Percentiles rank a stretch among this genome's conserved stretches.
Conservation (phyloP, 2,329 filamentous ascomycete species). For the Emmonsiellopsis sp. region DNA sequence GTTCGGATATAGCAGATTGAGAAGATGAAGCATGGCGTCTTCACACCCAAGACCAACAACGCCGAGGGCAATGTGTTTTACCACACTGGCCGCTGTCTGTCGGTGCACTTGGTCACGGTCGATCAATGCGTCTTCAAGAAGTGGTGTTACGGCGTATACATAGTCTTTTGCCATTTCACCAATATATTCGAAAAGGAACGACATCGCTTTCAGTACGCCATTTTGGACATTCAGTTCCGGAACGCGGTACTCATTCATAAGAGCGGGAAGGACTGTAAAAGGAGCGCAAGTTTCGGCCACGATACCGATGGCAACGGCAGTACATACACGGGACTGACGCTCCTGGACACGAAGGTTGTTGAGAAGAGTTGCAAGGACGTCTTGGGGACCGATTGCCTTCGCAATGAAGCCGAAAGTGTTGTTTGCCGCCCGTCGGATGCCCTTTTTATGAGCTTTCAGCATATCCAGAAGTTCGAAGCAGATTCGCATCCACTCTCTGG, state of each 20-base stretch:
- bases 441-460: conserved; percentile 99
- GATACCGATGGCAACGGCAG: conserved; percentile 95
- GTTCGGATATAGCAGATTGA: conserved; percentile 94
- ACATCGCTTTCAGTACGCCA: conserved; percentile 91
- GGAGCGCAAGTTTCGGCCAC: conserved; percentile 97
- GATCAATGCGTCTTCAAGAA: conserved; percentile 93
- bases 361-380: conserved; percentile 87
- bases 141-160: conserved; percentile 91
- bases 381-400: conserved; percentile 95
- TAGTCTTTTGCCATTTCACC: conserved; percentile 99
- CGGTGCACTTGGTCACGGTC: conserved; percentile 97
- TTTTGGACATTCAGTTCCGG: conserved; percentile 98
- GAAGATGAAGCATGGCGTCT: conserved; percentile 94
- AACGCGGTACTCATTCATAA: conserved; percentile 99
- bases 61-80: conserved; percentile 94
- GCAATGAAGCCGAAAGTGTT: conserved; percentile 99
- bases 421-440: conserved; percentile 93
- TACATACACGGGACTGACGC: conserved; percentile 96
- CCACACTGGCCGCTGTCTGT: conserved; percentile 90
- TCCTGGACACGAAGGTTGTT: conserved; percentile 97
- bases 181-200: conserved; percentile 98
- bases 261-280: conserved; percentile 92
- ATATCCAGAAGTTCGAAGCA: conserved; percentile 98
- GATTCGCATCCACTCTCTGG: conserved; percentile 98
- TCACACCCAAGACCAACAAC: conserved; percentile 97